Percentiles rank a stretch among this genome's conserved stretches.
These are phyloP conservation scores for Fusarium sp. DNA, from an alignment of 2,329 filamentous ascomycete species.

Conservation along the genomic window DNA sequence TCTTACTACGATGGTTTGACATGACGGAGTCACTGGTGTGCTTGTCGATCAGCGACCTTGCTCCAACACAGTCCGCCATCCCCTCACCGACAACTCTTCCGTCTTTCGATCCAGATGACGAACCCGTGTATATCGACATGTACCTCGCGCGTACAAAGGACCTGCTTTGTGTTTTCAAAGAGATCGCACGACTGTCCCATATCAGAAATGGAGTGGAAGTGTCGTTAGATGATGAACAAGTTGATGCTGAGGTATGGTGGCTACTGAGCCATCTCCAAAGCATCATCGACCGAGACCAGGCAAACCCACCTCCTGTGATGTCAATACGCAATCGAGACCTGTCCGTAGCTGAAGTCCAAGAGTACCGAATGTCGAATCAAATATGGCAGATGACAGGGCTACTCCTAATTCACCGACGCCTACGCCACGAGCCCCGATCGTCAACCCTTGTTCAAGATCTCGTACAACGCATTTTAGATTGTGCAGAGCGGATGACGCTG, in stretches of 20 bases:
- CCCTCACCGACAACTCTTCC: conserved; percentile 28
- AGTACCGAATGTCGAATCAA: conserved; percentile 34
- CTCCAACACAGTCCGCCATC: conserved; percentile 19
- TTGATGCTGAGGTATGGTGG: conserved; percentile 22
- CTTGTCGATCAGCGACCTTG: conserved; percentile 26
- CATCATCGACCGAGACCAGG: conserved; percentile 27
- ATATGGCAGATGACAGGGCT: conserved; percentile 35
- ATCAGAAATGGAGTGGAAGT: background rate
- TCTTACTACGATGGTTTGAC: conserved; percentile 35
- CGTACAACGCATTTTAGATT: conserved; percentile 11
- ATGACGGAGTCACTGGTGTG: conserved; percentile 39
- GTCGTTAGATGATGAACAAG: background rate
- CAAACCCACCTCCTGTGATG: conserved; percentile 25
- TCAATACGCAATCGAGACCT: conserved; percentile 20
- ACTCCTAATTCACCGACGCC: conserved; percentile 31
- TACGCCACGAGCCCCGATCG: conserved; percentile 19
- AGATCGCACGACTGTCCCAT: conserved; percentile 23
- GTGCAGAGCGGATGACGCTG: conserved; percentile 26
- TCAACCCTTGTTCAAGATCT: conserved; percentile 20
- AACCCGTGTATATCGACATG: conserved; percentile 37
- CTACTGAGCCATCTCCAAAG: conserved; percentile 21
- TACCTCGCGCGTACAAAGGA: conserved; percentile 34
- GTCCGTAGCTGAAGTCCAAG: conserved; percentile 23
- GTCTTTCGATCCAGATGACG: conserved; percentile 6
- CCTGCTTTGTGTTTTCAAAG: conserved; percentile 29